Evolutionary conservation across 441 rosid species (phyloP).

Genomic region (Croton setiger): DNA sequence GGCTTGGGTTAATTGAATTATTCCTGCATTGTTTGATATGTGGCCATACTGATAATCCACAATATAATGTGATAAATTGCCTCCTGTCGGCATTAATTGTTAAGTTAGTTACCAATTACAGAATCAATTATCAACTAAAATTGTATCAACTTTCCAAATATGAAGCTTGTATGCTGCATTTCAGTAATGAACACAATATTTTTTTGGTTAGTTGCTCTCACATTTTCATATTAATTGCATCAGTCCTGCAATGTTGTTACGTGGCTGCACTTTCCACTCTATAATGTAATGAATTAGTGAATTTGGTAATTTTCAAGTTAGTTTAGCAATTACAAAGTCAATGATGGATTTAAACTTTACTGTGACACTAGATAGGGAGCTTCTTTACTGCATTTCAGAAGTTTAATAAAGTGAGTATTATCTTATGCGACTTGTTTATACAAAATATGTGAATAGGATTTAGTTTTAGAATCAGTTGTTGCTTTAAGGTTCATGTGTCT

Average conservation of each 20-base stretch:
- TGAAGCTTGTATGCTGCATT: neutral
- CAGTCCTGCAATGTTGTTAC: no score
- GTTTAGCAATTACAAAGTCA: no score
- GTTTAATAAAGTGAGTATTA: no score
- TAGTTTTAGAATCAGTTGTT: neutral
- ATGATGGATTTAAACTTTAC: no score
- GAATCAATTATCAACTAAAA: neutral
- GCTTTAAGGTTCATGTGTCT: neutral
- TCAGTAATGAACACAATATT: neutral
- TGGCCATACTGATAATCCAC: neutral
- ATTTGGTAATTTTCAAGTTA: no score
- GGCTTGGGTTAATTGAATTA: neutral
- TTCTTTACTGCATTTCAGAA: no score
- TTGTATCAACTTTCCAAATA: neutral
- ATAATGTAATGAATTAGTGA: no score
- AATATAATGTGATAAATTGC: neutral
- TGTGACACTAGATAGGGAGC: no score
- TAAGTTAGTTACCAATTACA: neutral
- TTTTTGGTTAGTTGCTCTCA: neutral
- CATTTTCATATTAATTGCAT: neutral
- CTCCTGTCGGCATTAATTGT: neutral
- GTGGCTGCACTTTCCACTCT: no score
- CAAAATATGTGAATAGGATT: neutral
- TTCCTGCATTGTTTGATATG: constrained; percentile 13
- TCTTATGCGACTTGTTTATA: neutral